Base-by-base conservation (phyloP, 139 green algal species). In the Micractinium sp. region DNA sequence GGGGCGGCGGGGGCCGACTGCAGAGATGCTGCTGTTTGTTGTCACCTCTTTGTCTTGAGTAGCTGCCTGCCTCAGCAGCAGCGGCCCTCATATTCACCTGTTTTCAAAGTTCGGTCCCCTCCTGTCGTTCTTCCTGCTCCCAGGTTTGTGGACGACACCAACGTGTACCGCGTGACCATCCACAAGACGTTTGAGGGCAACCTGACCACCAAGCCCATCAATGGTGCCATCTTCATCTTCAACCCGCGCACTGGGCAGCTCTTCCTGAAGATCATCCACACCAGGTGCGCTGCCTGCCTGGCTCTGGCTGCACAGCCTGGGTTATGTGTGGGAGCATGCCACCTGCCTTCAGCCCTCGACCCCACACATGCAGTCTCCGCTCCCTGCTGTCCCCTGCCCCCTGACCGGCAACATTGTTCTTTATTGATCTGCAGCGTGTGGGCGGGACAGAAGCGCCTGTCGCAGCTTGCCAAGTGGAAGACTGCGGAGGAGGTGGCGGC, bases 161-260 rank as follows among this genome's bases (percentile, higher is more conserved):
- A 99, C 91, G 98, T 99, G 91, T 99, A 99, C 94, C 96, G 98
- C 85, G 98, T 99, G 63, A 99, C 98, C 60, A 99, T 99, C 92
- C 98, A 99, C 96, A 99, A 99, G 98, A 99, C 86, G 13, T 99
- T 99, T 88, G 98, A 99, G 95, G 98, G 98, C 86, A 99, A 99
- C 93, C 94, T 99, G 84, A 98, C 19, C 4, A 93, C 91, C 41
- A 93, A 93, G 85, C 91, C 91, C 61, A 93, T 93, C 91, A 93
- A 93, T 36, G 97, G 97, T 74, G 98, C 96, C 91, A 99, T 99
- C 95, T 99, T 99, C 95, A 99, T 99, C 94, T 99, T 99, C 97
- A 99, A 99, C 95, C 98, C 98, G 39, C 95, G 98, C 89, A 99
- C 97, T 18, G 97, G 97, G 33, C 98, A 99, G 94, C 96, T 99